phyloP scores from a whole-genome alignment of 2,329 filamentous ascomycete genomes.

The Fusarium sp. region DNA sequence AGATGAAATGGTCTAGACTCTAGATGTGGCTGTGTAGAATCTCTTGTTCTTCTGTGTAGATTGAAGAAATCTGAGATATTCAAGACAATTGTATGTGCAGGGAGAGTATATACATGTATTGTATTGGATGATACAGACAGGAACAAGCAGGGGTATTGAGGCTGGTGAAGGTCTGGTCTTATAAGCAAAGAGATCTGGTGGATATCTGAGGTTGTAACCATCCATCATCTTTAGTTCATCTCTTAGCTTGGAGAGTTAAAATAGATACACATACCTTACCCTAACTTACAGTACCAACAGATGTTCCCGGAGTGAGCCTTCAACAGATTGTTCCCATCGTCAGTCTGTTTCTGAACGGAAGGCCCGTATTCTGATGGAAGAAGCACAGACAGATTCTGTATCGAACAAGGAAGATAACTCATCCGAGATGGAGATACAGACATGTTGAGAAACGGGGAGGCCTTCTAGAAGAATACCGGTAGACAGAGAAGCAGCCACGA shows the following conservation, averaged over 20 bases:
- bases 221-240: slow-evolving; percentile 16
- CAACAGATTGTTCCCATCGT: slow-evolving; percentile 8
- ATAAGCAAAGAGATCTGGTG: slow-evolving; percentile 7
- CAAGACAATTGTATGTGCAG: not conserved
- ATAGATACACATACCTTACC: slow-evolving; percentile 24
- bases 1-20: slow-evolving; percentile 30
- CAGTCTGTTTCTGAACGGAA: slow-evolving; percentile 7
- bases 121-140: not conserved
- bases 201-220: slow-evolving; percentile 22
- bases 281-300: slow-evolving; percentile 5
- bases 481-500: slow-evolving; percentile 16
- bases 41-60: not conserved
- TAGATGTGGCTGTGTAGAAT: slow-evolving; percentile 27
- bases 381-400: not conserved
- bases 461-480: slow-evolving; percentile 30
- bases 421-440: not conserved
- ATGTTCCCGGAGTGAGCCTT: slow-evolving; percentile 21
- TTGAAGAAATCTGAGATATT: not conserved
- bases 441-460: slow-evolving; percentile 25
- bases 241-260: slow-evolving; percentile 29
- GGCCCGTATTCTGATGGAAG: slow-evolving; percentile 10
- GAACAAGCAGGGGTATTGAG: slow-evolving; percentile 3
- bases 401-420: slow-evolving; percentile 19
- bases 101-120: not conserved
- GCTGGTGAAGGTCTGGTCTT: slow-evolving; percentile 15